Evolutionary conservation across 352 stramenopile species (phyloP).

Genomic region (Globisporangium perplexum): DNA sequence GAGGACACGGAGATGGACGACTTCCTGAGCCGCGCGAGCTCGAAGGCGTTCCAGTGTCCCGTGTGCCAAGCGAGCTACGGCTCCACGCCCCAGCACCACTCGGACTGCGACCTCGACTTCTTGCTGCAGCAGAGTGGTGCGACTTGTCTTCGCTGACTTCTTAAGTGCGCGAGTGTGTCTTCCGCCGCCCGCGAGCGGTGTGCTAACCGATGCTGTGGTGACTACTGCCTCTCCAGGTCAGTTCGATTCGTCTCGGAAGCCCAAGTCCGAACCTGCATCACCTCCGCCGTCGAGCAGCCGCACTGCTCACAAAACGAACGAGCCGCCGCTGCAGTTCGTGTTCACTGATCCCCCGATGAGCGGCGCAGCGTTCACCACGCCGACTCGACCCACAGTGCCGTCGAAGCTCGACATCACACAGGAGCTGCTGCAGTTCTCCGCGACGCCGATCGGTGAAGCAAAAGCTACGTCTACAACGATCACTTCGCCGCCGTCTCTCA

Average conservation of each 20-base stretch:
- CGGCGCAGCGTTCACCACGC: conserved; percentile 13
- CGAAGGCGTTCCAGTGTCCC: conserved; percentile 37
- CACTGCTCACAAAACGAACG: neutral
- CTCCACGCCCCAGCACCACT: conserved; percentile 27
- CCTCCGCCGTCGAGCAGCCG: neutral
- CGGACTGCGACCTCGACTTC: conserved; percentile 56
- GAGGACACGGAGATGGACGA: conserved; percentile 33
- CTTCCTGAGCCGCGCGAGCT: conserved; percentile 24
- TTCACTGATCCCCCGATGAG: conserved; percentile 14
- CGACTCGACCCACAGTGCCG: conserved; percentile 3
- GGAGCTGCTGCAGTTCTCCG: conserved; percentile 16
- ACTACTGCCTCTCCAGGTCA: conserved; percentile 3
- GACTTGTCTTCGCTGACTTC: conserved; percentile 3
- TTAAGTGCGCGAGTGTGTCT: neutral
- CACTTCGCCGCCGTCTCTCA: conserved; percentile 16
- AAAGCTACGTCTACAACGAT: conserved; percentile 5
- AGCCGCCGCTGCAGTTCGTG: conserved; percentile 6
- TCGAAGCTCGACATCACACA: conserved; percentile 20
- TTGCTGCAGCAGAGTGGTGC: conserved; percentile 47
- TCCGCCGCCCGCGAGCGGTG: neutral
- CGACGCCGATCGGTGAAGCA: conserved; percentile 6
- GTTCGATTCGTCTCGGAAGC: conserved; percentile 6
- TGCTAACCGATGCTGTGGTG: neutral
- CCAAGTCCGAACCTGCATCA: neutral
- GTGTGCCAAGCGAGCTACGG: conserved; percentile 45